These are phyloP conservation scores for Russula olivacea DNA, from an alignment of 768 basidiomycete species.

Conservation along the genomic window DNA sequence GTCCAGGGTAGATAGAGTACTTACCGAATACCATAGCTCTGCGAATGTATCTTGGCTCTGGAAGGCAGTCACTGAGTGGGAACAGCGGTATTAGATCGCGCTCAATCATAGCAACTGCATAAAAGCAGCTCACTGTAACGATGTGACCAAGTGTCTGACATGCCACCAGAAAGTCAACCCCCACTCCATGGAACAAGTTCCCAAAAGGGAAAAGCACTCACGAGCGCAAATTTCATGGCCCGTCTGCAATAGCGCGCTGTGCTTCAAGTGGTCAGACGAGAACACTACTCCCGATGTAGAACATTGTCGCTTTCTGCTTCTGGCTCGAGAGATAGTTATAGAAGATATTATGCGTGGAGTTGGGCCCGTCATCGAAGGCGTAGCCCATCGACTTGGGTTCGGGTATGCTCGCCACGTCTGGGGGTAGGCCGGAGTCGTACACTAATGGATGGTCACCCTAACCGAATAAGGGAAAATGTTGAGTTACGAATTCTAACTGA, in stretches of 20 bases:
- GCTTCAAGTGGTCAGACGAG: conserved; percentile 52
- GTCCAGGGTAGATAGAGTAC: conserved; percentile 22
- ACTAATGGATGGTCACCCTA: conserved; percentile 41
- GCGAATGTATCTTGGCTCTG: conserved; percentile 64
- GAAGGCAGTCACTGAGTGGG: conserved; percentile 46
- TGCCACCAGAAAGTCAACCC: neutral
- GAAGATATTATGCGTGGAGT: conserved; percentile 58
- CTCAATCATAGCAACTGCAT: neutral
- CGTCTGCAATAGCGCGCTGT: conserved; percentile 47
- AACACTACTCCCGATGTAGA: conserved; percentile 55
- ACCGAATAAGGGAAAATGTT: neutral
- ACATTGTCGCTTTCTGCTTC: conserved; percentile 62
- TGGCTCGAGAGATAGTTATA: conserved; percentile 48
- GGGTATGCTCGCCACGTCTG: conserved; percentile 44
- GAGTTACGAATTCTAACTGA: neutral
- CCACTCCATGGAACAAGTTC: neutral
- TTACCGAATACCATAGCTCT: conserved; percentile 65
- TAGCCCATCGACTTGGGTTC: conserved; percentile 57
- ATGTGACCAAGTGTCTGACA: conserved; percentile 46
- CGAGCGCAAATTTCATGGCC: conserved; percentile 53
- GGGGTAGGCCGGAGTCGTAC: conserved; percentile 41
- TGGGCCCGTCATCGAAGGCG: conserved; percentile 61
- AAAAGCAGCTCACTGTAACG: conserved; percentile 34
- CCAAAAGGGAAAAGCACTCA: conserved; percentile 33
- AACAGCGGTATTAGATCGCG: neutral